Conservation (phyloP, 208 protist genomes). For the Zelonia costaricensis region DNA sequence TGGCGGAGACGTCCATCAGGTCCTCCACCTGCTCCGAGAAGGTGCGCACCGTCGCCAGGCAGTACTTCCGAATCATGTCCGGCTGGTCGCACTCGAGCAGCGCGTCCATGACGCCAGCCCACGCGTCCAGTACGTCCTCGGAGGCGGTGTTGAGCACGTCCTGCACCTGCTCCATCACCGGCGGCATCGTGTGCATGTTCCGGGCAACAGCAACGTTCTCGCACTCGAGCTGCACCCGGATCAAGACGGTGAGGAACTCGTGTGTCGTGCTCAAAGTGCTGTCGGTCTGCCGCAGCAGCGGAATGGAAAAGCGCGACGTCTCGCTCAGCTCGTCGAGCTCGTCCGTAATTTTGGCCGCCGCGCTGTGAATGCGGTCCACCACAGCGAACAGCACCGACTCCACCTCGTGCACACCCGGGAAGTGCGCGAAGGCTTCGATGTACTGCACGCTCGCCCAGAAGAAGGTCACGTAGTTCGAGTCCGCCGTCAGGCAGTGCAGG, state of each 20-base stretch:
- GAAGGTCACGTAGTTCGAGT: conserved; percentile 88
- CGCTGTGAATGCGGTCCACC: conserved; percentile 71
- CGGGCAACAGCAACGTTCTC: conserved; percentile 83
- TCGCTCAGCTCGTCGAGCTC: conserved; percentile 46
- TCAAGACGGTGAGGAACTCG: conserved; percentile 66
- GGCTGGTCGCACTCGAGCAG: conserved; percentile 46
- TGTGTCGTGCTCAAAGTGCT: conserved; percentile 50
- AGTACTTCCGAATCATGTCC: conserved; percentile 67
- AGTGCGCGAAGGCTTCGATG: conserved; percentile 75
- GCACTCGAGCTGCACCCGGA: conserved; percentile 86
- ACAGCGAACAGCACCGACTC: conserved; percentile 70
- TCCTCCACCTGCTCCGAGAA: conserved; percentile 76
- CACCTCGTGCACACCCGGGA: conserved; percentile 64
- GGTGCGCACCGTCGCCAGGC: conserved; percentile 51
- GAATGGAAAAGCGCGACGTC: conserved; percentile 45
- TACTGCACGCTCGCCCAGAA: conserved; percentile 88
- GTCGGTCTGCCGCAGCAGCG: conserved; percentile 50
- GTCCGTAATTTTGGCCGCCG: conserved; percentile 42
- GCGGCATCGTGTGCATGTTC: conserved; percentile 55
- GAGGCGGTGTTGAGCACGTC: conserved; percentile 70
- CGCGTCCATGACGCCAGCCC: conserved; percentile 59
- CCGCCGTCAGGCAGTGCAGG: conserved; percentile 73
- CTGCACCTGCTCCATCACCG: conserved; percentile 73
- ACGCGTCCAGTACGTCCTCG: conserved; percentile 72
- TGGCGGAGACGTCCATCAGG: conserved; percentile 68